phyloP scores from a whole-genome alignment of 2,329 filamentous ascomycete genomes.

The Chaetomium globosum region DNA sequence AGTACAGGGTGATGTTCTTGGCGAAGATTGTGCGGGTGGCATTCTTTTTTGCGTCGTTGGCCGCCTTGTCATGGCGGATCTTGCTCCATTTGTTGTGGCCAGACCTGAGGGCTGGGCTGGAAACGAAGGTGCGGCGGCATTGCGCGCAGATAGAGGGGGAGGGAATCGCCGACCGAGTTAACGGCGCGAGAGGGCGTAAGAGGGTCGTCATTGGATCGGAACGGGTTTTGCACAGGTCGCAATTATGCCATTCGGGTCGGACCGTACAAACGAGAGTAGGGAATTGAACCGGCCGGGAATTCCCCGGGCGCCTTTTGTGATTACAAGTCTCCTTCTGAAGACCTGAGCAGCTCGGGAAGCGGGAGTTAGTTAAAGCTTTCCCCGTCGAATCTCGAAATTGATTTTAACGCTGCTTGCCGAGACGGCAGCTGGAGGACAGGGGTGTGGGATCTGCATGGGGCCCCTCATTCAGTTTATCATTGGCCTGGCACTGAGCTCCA shows the following conservation, averaged over 20 bases:
- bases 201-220: constrained; percentile 31
- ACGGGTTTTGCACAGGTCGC: neutral
- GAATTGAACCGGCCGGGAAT: neutral
- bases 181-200: constrained; percentile 24
- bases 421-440: constrained; percentile 20
- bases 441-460: constrained; percentile 17
- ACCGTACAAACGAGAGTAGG: neutral
- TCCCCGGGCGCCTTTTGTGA: neutral
- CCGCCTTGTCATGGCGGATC: constrained; percentile 92
- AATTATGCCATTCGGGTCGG: neutral
- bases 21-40: constrained; percentile 68
- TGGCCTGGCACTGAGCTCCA: constrained; percentile 24
- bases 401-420: constrained; percentile 29
- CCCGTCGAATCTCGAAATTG: constrained; percentile 7
- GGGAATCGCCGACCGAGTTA: constrained; percentile 26
- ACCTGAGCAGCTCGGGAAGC: neutral
- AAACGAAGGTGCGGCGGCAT: constrained; percentile 54
- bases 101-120: constrained; percentile 52
- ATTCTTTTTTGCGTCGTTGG: constrained; percentile 78
- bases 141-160: constrained; percentile 47
- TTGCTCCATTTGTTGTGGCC: constrained; percentile 96
- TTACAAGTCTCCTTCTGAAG: neutral
- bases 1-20: constrained; percentile 72
- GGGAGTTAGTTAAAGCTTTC: constrained; percentile 4
- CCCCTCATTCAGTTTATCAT: constrained; percentile 25